Conservation (phyloP, 371 early-diverging fungal genomes). For the Phascolomyces articulosus region DNA sequence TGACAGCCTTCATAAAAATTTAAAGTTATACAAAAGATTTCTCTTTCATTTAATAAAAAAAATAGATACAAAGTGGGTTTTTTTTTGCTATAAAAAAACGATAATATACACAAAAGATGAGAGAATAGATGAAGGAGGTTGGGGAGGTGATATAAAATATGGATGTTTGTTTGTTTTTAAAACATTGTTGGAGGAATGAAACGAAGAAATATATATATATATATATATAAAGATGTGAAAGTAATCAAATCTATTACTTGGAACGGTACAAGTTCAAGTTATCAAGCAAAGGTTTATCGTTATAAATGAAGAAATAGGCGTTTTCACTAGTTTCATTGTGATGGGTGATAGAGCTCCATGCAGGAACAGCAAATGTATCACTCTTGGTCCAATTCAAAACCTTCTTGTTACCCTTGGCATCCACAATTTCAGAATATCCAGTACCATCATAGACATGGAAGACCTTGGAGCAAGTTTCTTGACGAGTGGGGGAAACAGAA, state of each 20-base stretch:
- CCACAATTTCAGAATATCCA: slow-evolving; percentile 18
- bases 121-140: background rate
- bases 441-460: slow-evolving; percentile 23
- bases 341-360: slow-evolving; percentile 21
- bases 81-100: background rate
- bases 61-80: background rate
- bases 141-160: too few species aligned
- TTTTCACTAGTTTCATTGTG: slow-evolving; percentile 8
- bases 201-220: background rate
- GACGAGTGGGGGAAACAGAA: slow-evolving; percentile 12
- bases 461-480: slow-evolving; percentile 24
- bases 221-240: too few species aligned
- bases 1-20: too few species aligned
- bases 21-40: background rate
- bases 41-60: background rate
- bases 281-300: slow-evolving; percentile 17
- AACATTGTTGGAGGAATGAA: background rate
- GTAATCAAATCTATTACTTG: background rate
- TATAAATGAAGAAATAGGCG: slow-evolving; percentile 14
- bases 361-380: slow-evolving; percentile 26
- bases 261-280: slow-evolving; percentile 11
- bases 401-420: slow-evolving; percentile 21
- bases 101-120: background rate
- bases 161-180: too few species aligned
- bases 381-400: slow-evolving; percentile 20